Conservation (phyloP, 495 filamentous ascomycete genomes). For the Entonaema liquescens region DNA sequence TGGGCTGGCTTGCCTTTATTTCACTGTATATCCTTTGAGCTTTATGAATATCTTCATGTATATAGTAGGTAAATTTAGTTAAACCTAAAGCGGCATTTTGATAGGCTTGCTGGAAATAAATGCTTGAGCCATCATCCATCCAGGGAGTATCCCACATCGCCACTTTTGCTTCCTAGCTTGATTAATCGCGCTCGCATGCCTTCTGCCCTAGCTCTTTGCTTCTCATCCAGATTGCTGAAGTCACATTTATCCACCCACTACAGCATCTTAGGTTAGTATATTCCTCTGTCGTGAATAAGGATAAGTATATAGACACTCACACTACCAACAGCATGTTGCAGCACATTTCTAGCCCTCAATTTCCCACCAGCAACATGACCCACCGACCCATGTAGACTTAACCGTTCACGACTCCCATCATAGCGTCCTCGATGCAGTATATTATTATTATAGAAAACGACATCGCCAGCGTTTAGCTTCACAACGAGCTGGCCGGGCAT, state of each 20-base stretch:
- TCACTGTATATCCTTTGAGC: conserved; percentile 35
- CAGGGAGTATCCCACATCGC: conserved; percentile 65
- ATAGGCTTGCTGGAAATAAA: background rate
- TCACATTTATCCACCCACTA: conserved; percentile 70
- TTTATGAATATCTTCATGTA: conserved; percentile 32
- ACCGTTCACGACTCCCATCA: conserved; percentile 63
- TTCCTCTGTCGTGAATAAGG: background rate
- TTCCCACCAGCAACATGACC: conserved; percentile 64
- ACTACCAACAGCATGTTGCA: conserved; percentile 83
- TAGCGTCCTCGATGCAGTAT: conserved; percentile 87
- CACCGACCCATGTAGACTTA: conserved; percentile 85
- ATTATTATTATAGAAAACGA: conserved; percentile 89
- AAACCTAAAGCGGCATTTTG: conserved; percentile 3
- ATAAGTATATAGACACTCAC: conserved; percentile 11
- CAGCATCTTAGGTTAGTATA: conserved; percentile 15
- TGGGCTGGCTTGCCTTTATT: conserved; percentile 20
- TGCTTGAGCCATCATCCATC: conserved; percentile 41
- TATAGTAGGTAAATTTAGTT: conserved; percentile 29
- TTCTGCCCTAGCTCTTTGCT: conserved; percentile 60
- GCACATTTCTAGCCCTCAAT: conserved; percentile 75
- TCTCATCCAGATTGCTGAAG: conserved; percentile 51
- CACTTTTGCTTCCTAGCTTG: conserved; percentile 65
- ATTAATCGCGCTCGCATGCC: conserved; percentile 63
- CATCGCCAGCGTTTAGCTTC: conserved; percentile 71
- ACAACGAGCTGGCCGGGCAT: conserved; percentile 72